Evolutionary conservation across 2,329 filamentous ascomycete species (phyloP), one percentile per base, ranked within the genome.

Genomic region (Xylaria sp.): DNA sequence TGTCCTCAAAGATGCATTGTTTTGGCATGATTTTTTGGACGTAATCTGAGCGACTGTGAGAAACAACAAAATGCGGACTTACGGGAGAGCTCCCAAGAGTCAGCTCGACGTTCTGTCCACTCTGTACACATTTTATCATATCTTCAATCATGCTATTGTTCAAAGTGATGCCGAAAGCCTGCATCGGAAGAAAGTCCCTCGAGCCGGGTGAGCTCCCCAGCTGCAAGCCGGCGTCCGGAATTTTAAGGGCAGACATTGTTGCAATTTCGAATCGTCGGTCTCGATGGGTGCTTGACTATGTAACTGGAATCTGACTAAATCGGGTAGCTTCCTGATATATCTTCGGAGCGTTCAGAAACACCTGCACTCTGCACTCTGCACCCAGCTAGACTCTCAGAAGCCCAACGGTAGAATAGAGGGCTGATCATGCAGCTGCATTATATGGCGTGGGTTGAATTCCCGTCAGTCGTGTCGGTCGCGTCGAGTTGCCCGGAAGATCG

Each of bases 111-210:
- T 84, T 81, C 64, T 87, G 83, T 60, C 87, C 87, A 80, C 84
- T 83, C 74, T 86, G 85, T 47, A 87, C 84, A 74, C 85, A 87
- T 77, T 83, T 83, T 72, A 91, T 89, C 85, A 91, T 87, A 70
- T 87, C 84, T 76, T 89, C 86, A 74, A 91, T 86, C 60, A 88
- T 82, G 76, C 81, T 82, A 76, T 89, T 85, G 73, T 82, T 84
- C 70, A 91, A 79, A n/a, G 82, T 84, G 65, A 91, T 80, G 71
- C 86, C 84, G 75, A 91, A 87, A 37, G 86, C 86, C 75, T 89
- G 87, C 35, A 82, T 81, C 9, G 85, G 86, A 44, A 86, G 79
- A 66, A 81, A 78, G 60, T 82, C 80, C 75, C 73, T 77, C 64
- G 80, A 77, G 60, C 83, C 82, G 72, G 84, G 80, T 70, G 84